phyloP scores from a whole-genome alignment of 2,329 filamentous ascomycete species.

The Penicillium sp. region DNA sequence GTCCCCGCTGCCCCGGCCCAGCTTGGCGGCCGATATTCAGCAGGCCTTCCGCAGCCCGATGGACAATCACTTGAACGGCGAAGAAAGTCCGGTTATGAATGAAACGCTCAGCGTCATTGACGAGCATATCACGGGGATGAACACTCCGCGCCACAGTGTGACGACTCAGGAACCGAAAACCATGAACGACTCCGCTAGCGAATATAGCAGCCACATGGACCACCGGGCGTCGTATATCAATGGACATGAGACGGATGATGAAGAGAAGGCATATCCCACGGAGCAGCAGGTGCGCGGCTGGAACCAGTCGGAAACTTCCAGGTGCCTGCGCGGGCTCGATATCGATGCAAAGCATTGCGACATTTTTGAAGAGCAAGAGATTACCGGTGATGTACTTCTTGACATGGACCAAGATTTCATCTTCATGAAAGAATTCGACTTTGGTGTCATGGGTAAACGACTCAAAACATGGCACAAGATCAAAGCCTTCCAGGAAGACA shows the following conservation, averaged over 20 bases:
- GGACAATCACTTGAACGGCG: slow-evolving; percentile 52
- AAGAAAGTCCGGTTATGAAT: slow-evolving; percentile 80
- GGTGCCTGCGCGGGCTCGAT: slow-evolving; percentile 81
- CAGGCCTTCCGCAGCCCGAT: slow-evolving; percentile 49
- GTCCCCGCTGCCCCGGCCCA: slow-evolving; percentile 37
- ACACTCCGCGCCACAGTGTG: slow-evolving; percentile 59
- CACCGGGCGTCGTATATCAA: slow-evolving; percentile 87
- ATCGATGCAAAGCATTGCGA: slow-evolving; percentile 90
- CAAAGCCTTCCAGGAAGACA: slow-evolving; percentile 85
- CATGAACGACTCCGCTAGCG: slow-evolving; percentile 79
- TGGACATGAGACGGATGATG: slow-evolving; percentile 92
- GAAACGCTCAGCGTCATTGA: slow-evolving; percentile 95
- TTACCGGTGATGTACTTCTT: slow-evolving; percentile 86
- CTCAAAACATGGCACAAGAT: slow-evolving; percentile 97
- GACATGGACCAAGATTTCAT: slow-evolving; percentile 95
- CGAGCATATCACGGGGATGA: slow-evolving; percentile 91
- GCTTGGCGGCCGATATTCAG: slow-evolving; percentile 42
- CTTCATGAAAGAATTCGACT: slow-evolving; percentile 92
- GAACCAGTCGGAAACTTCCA: slow-evolving; percentile 79
- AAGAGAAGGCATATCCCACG: slow-evolving; percentile 72
- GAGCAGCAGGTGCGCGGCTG: slow-evolving; percentile 75
- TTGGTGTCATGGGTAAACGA: slow-evolving; percentile 85
- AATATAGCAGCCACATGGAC: slow-evolving; percentile 79
- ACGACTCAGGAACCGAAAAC: slow-evolving; percentile 53
- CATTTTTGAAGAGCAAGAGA: slow-evolving; percentile 94